Evolutionary conservation across 208 protist species (phyloP).

Genomic region (Acanthamoeba triangularis): DNA sequence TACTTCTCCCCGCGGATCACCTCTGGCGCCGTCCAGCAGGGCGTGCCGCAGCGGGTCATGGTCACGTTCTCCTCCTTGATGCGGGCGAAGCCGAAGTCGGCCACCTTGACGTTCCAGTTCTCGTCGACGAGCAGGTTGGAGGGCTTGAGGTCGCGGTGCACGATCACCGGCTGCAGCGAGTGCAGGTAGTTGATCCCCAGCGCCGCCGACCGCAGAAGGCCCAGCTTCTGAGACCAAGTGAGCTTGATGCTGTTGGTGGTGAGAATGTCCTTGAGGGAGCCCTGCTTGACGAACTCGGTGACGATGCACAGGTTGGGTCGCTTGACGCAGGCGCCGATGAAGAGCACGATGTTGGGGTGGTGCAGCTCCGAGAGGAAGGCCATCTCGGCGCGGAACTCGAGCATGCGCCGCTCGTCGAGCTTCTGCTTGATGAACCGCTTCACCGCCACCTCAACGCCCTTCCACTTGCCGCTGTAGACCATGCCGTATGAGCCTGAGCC

Average conservation of each 20-base stretch:
- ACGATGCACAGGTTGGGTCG: constrained; percentile 56
- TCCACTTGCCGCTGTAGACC: too few relatives aligned
- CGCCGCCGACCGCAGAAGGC: background rate
- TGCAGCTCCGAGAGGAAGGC: constrained; percentile 26
- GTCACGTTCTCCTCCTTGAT: constrained; percentile 67
- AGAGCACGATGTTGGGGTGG: constrained; percentile 29
- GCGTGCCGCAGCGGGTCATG: constrained; percentile 71
- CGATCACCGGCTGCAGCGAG: constrained; percentile 62
- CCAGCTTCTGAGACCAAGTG: background rate
- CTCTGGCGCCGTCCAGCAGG: constrained; percentile 53
- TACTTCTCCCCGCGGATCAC: background rate
- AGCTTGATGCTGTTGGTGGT: constrained; percentile 21
- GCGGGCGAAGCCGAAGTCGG: constrained; percentile 63
- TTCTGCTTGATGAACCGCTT: too few relatives aligned
- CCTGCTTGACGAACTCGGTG: constrained; percentile 44
- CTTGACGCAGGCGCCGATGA: constrained; percentile 27
- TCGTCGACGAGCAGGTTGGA: constrained; percentile 74
- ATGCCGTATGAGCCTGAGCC: too few relatives aligned
- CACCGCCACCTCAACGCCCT: too few relatives aligned
- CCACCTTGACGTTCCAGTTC: constrained; percentile 64
- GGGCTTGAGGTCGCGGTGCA: constrained; percentile 62
- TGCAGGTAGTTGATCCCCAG: constrained; percentile 59
- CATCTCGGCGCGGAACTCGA: constrained; percentile 34
- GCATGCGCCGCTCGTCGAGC: constrained; percentile 61
- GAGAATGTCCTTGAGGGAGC: constrained; percentile 61